Evolutionary conservation across 305 asterid genomes (phyloP), one percentile per base, ranked within the genome.

Genomic region (Caryopteris hybrid): DNA sequence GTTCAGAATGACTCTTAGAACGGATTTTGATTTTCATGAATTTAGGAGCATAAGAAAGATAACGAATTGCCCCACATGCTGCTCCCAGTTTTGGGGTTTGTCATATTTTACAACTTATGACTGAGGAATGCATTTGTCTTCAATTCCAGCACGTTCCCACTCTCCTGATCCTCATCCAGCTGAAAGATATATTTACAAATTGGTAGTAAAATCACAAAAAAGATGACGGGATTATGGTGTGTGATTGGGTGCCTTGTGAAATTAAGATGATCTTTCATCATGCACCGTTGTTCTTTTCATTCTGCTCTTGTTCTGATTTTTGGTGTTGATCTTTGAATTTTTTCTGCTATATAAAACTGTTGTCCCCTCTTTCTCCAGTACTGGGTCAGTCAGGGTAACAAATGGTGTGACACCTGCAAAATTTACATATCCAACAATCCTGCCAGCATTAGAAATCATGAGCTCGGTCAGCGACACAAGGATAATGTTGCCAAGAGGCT

Each of bases 321-420:
- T 41, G 53, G 59, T 68, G 42, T 56, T 23, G 14, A 52, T 18
- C 66, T 2, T 10, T 68, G 50, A 53, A 21, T 43, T 45, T 73
- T 42, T 57, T 59, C 55, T 43, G 66, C 53, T 72, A 45, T 76
- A 69, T 68, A 29, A 74, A 61, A 11, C 9, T 18, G 34, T n/a
- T 64, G 68, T 78, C 38, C 64, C 63, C 41, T 4, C 7, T 54
- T 50, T 73, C 53, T 77, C 14, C 86, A 94, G 98, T 94, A 64
- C 78, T 94, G 99, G 97, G 99, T 94, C 50, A 91, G 99, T 79
- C 99, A 94, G 82, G 99, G 97, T 41, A 94, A 91, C 87, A 94
- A 94, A 71, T 91, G 99, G 99, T 94, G 99, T 5, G 97, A 94
- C 60, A 80, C 88, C 80, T 94, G 99, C 85, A 94, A 94, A 84